Evolutionary conservation across 1,284 basidiomycete genomes (phyloP).

Genomic region (Fomes fomentarius): DNA sequence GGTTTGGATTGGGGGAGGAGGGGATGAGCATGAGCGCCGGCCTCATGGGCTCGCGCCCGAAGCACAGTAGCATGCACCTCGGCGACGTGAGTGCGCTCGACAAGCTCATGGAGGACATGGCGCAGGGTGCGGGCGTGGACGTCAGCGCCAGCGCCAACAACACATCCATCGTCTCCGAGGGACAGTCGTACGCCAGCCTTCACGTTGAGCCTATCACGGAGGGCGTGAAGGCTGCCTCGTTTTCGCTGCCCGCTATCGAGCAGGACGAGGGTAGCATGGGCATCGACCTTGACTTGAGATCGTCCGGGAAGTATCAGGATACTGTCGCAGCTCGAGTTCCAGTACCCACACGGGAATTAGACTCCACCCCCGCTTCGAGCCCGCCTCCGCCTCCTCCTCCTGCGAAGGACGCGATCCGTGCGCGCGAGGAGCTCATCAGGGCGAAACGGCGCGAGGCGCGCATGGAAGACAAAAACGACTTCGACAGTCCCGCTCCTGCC

Average conservation of each 20-base stretch:
- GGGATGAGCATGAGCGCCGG: conserved; percentile 21
- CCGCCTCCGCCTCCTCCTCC: conserved; percentile 42
- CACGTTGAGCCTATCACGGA: conserved; percentile 37
- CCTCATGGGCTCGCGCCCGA: conserved; percentile 13
- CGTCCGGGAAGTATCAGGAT: background rate
- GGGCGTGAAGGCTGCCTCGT: conserved; percentile 36
- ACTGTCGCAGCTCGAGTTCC: background rate
- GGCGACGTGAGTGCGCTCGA: conserved; percentile 81
- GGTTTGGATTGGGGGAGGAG: conserved; percentile 22
- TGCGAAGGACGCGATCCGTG: conserved; percentile 67
- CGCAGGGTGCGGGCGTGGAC: conserved; percentile 37
- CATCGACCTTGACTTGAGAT: conserved; percentile 23
- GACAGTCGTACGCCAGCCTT: conserved; percentile 25
- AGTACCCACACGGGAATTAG: conserved; percentile 1
- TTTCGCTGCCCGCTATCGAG: conserved; percentile 32
- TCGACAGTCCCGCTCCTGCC: conserved; percentile 22
- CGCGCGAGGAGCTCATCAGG: conserved; percentile 70
- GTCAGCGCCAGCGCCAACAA: conserved; percentile 6
- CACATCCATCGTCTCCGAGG: conserved; percentile 14
- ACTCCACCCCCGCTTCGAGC: background rate
- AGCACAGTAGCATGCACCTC: conserved; percentile 44
- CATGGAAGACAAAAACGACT: conserved; percentile 50
- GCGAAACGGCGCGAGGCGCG: conserved; percentile 72
- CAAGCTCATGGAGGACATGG: conserved; percentile 76
- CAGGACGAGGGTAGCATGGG: conserved; percentile 27